A percentile compares a stretch with the other conserved stretches of the same genome.
Conservation (phyloP, 176 grass and related monocot species). For the Carex pumila region DNA sequence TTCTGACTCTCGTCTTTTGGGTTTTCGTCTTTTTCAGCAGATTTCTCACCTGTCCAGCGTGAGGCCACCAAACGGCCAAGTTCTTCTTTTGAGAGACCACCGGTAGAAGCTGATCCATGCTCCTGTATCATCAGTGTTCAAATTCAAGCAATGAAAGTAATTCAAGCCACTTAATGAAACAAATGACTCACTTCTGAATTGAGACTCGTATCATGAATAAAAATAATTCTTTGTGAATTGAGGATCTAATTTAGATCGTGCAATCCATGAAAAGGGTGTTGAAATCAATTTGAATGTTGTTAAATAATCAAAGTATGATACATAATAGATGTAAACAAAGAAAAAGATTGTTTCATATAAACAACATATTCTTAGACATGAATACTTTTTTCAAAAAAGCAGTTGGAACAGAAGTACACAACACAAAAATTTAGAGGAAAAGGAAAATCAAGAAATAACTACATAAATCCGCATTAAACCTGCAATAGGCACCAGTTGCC, state of each 20-base stretch:
- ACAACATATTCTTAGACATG: neutral
- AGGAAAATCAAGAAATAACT: neutral
- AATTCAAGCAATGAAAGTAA: neutral
- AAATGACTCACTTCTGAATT: neutral
- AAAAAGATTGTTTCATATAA: neutral
- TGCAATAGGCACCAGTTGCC: neutral
- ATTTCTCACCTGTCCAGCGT: conserved; percentile 78
- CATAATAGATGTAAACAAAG: neutral
- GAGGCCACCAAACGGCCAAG: conserved; percentile 87
- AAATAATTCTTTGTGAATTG: neutral
- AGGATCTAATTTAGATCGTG: neutral
- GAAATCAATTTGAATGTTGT: neutral
- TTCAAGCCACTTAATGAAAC: neutral
- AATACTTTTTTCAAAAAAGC: neutral
- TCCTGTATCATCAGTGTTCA: conserved; percentile 34
- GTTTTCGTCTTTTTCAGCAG: conserved; percentile 33
- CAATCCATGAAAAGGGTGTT: neutral
- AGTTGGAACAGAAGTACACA: neutral
- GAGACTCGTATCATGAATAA: neutral
- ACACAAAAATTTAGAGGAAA: neutral
- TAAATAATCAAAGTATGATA: neutral
- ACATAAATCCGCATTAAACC: neutral
- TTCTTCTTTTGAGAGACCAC: conserved; percentile 82
- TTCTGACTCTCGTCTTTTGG: conserved; percentile 35
- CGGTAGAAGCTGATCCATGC: conserved; percentile 34